Percentiles rank a stretch among this genome's conserved stretches.
Conservation (phyloP, 441 rosid species). For the Populus hybrid region DNA sequence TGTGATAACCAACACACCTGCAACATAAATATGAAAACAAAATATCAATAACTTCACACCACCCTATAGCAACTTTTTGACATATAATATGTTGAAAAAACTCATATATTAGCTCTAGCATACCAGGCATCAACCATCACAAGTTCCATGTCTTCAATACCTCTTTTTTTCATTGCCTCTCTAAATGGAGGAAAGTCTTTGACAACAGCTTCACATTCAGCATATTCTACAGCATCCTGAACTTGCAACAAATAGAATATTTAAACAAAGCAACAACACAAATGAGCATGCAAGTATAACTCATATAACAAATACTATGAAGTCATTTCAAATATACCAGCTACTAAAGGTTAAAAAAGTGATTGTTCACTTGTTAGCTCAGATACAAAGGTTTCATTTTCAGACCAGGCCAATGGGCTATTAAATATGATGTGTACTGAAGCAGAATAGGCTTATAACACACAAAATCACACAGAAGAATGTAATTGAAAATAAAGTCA, state of each 20-base stretch:
- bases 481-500: not conserved
- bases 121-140: constrained; percentile 89
- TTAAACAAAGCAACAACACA: constrained; percentile 5
- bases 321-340: not conserved
- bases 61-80: constrained; percentile 9
- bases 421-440: not conserved
- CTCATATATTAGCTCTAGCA: constrained; percentile 14
- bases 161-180: constrained; percentile 90
- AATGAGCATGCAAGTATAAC: not conserved
- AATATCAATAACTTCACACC: constrained; percentile 9
- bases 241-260: constrained; percentile 14
- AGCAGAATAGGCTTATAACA: not conserved
- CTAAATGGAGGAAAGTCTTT: constrained; percentile 74
- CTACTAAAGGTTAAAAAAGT: not conserved
- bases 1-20: constrained; percentile 80
- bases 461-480: not conserved
- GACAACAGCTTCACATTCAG: constrained; percentile 84
- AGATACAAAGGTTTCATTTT: not conserved
- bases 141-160: constrained; percentile 85
- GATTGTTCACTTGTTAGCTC: not conserved
- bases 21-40: not conserved
- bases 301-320: not conserved
- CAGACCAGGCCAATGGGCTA: not conserved
- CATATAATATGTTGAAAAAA: not conserved
- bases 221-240: constrained; percentile 85